These are phyloP conservation scores for Cladophialophora immunda DNA, from an alignment of 2,329 filamentous ascomycete genomes.

Conservation along the genomic window DNA sequence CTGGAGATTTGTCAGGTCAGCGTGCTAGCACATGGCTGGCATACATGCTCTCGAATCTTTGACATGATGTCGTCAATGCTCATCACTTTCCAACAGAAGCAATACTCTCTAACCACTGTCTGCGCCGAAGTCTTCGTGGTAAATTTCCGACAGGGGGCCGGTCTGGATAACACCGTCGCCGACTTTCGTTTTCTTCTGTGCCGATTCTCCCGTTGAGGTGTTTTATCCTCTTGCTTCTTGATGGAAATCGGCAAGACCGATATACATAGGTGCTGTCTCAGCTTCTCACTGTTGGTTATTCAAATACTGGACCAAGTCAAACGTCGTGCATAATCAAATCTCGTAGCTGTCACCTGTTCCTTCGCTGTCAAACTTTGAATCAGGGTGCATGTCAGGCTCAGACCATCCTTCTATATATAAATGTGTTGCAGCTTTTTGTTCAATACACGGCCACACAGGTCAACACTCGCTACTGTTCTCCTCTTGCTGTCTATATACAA, in stretches of 20 bases:
- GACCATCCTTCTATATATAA: not conserved
- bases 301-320: constrained; percentile 1
- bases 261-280: not conserved
- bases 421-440: not conserved
- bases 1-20: constrained; percentile 16
- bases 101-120: not conserved
- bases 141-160: constrained; percentile 4
- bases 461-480: not conserved
- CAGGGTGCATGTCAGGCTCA: constrained; percentile 6
- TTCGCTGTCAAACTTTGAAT: not conserved
- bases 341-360: not conserved
- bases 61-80: constrained; percentile 7
- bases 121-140: constrained; percentile 3
- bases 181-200: constrained; percentile 3
- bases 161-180: not conserved
- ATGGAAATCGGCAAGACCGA: not conserved
- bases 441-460: not conserved
- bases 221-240: not conserved
- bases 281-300: not conserved
- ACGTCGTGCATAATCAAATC: not conserved
- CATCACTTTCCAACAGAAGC: constrained; percentile 2
- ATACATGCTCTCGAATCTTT: not conserved
- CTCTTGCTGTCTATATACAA: not conserved
- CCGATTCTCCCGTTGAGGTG: not conserved
- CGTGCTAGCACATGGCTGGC: not conserved